Evolutionary conservation across 139 green algal species (phyloP).

Genomic region (Chlamydomonas schloesseri): DNA sequence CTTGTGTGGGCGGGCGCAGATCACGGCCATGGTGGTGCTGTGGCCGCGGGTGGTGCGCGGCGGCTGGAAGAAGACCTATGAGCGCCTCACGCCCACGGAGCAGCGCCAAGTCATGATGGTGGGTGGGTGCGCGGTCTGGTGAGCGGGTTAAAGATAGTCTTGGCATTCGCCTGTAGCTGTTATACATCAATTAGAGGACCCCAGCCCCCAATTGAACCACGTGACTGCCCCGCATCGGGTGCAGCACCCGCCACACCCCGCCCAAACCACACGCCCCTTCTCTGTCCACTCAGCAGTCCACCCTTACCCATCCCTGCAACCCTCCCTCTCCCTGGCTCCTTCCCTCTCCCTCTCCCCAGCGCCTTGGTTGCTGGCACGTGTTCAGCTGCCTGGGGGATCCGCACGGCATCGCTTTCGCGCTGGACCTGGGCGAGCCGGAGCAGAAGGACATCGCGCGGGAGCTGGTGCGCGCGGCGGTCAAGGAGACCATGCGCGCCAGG

Average conservation of each 20-base stretch:
- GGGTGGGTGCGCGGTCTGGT: no score
- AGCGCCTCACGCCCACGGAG: conserved; percentile 34
- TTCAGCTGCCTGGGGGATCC: conserved; percentile 47
- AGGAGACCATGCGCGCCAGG: conserved; percentile 47
- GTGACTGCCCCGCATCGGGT: no score
- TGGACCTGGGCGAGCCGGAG: conserved; percentile 54
- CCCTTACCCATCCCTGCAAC: no score
- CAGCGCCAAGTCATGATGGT: conserved; percentile 41
- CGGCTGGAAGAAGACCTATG: conserved; percentile 24
- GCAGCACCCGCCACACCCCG: no score
- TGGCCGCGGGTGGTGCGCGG: conserved; percentile 49
- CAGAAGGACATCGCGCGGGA: conserved; percentile 60
- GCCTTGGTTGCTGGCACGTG: conserved; percentile 56
- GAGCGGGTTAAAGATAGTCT: no score
- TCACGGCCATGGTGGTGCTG: conserved; percentile 39
- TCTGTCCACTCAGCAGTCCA: no score
- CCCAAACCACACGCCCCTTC: no score
- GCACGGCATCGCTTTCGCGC: conserved; percentile 47
- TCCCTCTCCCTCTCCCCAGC: not conserved
- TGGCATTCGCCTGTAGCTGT: no score
- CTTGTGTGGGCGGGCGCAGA: no score
- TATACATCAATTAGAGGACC: no score
- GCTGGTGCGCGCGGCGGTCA: conserved; percentile 47
- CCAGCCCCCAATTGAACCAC: no score
- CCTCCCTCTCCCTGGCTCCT: not conserved